These are phyloP conservation scores for Chlorella variabilis DNA, from an alignment of 163 green algal genomes.

Conservation along the genomic window DNA sequence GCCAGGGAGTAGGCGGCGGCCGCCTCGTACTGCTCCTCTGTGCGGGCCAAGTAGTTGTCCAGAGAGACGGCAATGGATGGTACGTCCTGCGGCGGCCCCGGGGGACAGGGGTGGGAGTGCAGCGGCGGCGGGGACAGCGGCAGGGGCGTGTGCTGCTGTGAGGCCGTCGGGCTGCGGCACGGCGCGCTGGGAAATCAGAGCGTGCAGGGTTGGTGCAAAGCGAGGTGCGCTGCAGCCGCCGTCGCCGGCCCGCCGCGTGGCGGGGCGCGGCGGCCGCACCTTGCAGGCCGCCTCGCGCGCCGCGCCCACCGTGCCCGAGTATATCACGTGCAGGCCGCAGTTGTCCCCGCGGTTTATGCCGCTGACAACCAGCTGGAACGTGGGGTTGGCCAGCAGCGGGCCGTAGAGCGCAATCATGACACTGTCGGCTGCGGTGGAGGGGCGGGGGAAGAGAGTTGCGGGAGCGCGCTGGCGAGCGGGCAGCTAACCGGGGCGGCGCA, in stretches of 20 bases:
- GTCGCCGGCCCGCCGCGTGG: too few species aligned
- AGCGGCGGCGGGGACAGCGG: not conserved
- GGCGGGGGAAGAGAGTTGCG: too few species aligned
- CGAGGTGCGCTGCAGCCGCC: too few species aligned
- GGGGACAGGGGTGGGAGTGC: not conserved
- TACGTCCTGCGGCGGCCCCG: slow-evolving; percentile 36
- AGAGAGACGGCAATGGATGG: slow-evolving; percentile 48
- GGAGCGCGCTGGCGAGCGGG: not conserved
- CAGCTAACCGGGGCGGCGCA: too few species aligned
- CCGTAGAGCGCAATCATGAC: slow-evolving; percentile 79
- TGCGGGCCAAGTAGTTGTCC: slow-evolving; percentile 48
- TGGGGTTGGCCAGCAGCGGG: slow-evolving; percentile 53
- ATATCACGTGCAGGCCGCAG: slow-evolving; percentile 80
- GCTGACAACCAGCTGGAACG: slow-evolving; percentile 72
- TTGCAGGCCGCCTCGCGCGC: slow-evolving; percentile 73
- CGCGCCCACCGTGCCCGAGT: slow-evolving; percentile 78
- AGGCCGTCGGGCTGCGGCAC: too few species aligned
- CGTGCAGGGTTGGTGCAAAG: too few species aligned
- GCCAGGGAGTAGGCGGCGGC: slow-evolving; percentile 21
- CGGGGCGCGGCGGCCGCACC: too few species aligned
- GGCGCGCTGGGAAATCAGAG: too few species aligned
- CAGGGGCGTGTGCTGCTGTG: not conserved
- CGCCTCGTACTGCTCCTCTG: slow-evolving; percentile 34
- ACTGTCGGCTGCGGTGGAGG: slow-evolving; percentile 29
- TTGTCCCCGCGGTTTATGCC: slow-evolving; percentile 87